Percentiles rank a stretch among this genome's conserved stretches.
Evolutionary conservation across 129 eudicot species (phyloP).

Genomic region (Lonicera japonica): DNA sequence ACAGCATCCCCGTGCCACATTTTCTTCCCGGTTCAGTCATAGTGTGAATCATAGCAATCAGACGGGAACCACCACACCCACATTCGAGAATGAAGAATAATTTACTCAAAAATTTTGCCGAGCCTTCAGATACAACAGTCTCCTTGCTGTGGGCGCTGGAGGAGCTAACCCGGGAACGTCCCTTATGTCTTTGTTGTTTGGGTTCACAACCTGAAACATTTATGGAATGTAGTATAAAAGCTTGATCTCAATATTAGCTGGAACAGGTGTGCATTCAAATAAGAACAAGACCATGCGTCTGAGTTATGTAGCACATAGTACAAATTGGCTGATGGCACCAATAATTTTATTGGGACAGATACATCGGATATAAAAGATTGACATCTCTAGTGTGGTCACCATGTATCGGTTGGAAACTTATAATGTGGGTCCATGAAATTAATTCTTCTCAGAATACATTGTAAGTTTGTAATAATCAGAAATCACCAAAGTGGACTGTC

Average conservation of each 20-base stretch:
- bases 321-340: too few species aligned
- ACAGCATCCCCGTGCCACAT: slow-evolving; percentile 14
- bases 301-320: too few species aligned
- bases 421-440: too few species aligned
- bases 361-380: too few species aligned
- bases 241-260: neutral
- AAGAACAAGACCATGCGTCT: neutral
- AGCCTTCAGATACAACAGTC: slow-evolving; percentile 48
- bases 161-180: slow-evolving; percentile 96
- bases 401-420: too few species aligned
- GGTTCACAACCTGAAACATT: slow-evolving; percentile 61
- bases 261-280: neutral
- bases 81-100: neutral
- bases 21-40: slow-evolving; percentile 1
- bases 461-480: too few species aligned
- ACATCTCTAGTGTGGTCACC: too few species aligned
- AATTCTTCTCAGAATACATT: too few species aligned
- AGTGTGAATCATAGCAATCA: neutral
- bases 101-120: slow-evolving; percentile 29
- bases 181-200: slow-evolving; percentile 68
- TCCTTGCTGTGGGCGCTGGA: slow-evolving; percentile 79
- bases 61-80: neutral
- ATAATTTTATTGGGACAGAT: too few species aligned
- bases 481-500: too few species aligned
- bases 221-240: neutral